Conservation (phyloP, 2,329 filamentous ascomycete species). For the Phialophora tarda region DNA sequence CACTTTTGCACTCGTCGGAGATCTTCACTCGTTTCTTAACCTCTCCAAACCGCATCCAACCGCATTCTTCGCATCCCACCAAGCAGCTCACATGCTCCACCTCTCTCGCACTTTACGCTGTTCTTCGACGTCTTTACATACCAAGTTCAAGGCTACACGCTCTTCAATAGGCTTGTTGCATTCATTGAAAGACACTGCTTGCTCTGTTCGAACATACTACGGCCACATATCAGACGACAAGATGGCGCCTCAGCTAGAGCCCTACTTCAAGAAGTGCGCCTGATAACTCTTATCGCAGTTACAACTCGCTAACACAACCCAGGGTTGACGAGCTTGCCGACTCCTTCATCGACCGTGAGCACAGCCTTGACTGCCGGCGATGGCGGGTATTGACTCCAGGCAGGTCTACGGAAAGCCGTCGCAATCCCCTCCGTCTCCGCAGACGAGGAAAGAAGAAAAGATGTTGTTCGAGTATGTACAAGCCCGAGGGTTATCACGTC, state of each 20-base stretch:
- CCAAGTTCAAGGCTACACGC: conserved; percentile 4
- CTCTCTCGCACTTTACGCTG: conserved; percentile 17
- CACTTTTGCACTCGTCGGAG: conserved; percentile 4
- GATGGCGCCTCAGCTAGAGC: conserved; percentile 90
- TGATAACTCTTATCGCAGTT: background rate
- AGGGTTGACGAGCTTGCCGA: conserved; percentile 76
- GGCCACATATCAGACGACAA: conserved; percentile 58
- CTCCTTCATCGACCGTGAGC: conserved; percentile 79
- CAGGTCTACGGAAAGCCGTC: conserved; percentile 79
- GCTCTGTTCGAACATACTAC: conserved; percentile 49
- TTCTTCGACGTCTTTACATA: conserved; percentile 17
- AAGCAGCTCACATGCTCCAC: conserved; percentile 25
- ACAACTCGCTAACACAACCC: conserved; percentile 18
- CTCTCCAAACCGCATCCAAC: conserved; percentile 18
- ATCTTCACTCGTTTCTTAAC: conserved; percentile 15
- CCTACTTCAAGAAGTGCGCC: conserved; percentile 80
- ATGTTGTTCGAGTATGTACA: conserved; percentile 75
- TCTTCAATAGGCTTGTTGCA: conserved; percentile 1
- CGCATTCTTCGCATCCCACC: conserved; percentile 12
- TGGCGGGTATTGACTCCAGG: conserved; percentile 22
- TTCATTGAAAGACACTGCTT: conserved; percentile 6
- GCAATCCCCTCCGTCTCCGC: conserved; percentile 96
- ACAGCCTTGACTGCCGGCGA: conserved; percentile 8
- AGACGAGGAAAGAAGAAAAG: conserved; percentile 82
- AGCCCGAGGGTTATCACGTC: background rate